Base-by-base conservation (phyloP, 208 protist genomes). In the Herpetomonas muscarum region DNA sequence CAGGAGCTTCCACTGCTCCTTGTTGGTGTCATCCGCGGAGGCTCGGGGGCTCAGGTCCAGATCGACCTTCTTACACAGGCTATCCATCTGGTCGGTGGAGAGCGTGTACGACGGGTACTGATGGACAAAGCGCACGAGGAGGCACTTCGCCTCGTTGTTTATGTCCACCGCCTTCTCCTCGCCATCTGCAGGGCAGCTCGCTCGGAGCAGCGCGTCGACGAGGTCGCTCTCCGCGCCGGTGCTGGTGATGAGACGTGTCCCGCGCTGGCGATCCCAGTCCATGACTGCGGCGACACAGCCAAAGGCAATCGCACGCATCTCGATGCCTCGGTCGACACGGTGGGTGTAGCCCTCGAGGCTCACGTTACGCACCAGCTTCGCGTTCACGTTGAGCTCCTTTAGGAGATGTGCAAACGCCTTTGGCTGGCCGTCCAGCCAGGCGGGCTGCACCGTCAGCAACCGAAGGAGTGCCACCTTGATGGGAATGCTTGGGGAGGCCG, bases 291-390 rank as follows among this genome's bases (percentile, higher is more conserved):
- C 85, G 70, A 98, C 77, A 64, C 91, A 97, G 64, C 97, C 93
- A 51, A 94, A 98, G 1, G 94, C 90, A 26, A 88, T 78, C 69
- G 98, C 97, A 50, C 97, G 86, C 37, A 94, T 70, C 56, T 97
- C 92, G 32, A 97, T 71, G n/a, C 94, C 93, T 42, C 92, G 89
- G 73, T 98, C 94, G 10, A 93, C 76, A 15, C 87, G 71, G 71
- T 98, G 95, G 55, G 88, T 97, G 75, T 97, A 98, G 19, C 92
- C 90, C 26, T 92, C 95, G 36, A 98, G 68, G 45, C 96, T 66
- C 47, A 98, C 80, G 24, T 67, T 57, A 24, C 72, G 62, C 41
- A 85, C 64, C 29, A 92, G 64, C 56, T 60, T 80, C 10, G 56
- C 39, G 58, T 73, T 61, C 61, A 67, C 67, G 34, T 42, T 53